phyloP scores from a whole-genome alignment of 345 rosid genomes.

The Populus alba region DNA sequence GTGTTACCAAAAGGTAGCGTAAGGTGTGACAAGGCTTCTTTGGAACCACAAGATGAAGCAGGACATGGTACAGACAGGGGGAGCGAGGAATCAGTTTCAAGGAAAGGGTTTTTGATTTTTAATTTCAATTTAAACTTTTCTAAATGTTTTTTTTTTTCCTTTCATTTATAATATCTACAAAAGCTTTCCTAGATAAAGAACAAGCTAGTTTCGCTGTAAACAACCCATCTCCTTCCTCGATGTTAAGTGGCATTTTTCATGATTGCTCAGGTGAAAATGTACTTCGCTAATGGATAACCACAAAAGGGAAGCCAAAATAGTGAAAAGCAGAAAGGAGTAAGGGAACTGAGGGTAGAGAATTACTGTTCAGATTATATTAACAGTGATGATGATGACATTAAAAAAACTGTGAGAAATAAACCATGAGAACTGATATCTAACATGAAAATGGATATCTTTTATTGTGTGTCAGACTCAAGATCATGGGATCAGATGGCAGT shows the following conservation, averaged over 20 bases:
- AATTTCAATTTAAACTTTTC: background rate
- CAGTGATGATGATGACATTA: background rate
- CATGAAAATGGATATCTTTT: background rate
- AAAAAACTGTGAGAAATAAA: background rate
- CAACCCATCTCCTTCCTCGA: background rate
- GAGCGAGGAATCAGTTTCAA: conserved; percentile 9
- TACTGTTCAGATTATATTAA: background rate
- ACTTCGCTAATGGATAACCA: background rate
- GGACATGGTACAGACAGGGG: background rate
- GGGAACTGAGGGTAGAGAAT: background rate
- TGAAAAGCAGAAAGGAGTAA: background rate
- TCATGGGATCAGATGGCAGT: background rate
- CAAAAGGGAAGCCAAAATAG: background rate
- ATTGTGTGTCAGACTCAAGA: background rate
- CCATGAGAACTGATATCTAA: background rate
- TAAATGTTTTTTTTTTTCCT: background rate
- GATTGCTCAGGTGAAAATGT: background rate
- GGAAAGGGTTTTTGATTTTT: background rate
- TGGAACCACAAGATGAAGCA: conserved; percentile 24
- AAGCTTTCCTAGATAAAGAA: background rate
- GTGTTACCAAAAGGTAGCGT: conserved; percentile 8
- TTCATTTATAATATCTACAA: background rate
- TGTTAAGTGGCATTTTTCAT: background rate
- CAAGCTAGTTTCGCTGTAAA: background rate
- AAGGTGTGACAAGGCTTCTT: conserved; percentile 26